Percentiles rank a stretch among this genome's conserved stretches.
Evolutionary conservation across 352 stramenopile species (phyloP).

Genomic region (Globisporangium irregulare): DNA sequence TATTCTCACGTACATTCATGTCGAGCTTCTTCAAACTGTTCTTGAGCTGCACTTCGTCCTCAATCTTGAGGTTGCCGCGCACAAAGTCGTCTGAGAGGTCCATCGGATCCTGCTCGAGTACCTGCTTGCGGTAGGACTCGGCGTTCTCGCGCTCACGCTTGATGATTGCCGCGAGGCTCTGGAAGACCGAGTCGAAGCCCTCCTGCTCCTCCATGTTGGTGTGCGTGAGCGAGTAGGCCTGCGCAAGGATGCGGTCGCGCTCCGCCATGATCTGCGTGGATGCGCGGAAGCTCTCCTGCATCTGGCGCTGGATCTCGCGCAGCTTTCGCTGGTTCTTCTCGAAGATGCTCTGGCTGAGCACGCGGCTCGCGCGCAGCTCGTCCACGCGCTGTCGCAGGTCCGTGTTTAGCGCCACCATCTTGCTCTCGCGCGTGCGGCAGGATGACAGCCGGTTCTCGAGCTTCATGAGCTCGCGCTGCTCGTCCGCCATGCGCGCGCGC

Average conservation of each 20-base stretch:
- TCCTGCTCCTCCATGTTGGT: conserved; percentile 79
- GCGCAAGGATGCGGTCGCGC: conserved; percentile 63
- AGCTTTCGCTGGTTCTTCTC: conserved; percentile 80
- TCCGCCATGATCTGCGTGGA: conserved; percentile 73
- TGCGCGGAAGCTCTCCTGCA: conserved; percentile 69
- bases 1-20: conserved; percentile 32
- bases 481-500: conserved; percentile 61
- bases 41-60: conserved; percentile 76
- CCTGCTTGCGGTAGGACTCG: conserved; percentile 74
- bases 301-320: conserved; percentile 69
- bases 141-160: conserved; percentile 72
- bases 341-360: conserved; percentile 71
- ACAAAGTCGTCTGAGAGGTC: conserved; percentile 69
- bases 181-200: conserved; percentile 68
- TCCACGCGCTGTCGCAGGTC: conserved; percentile 56
- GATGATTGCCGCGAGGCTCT: conserved; percentile 69
- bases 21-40: conserved; percentile 61
- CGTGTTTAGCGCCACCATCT: conserved; percentile 58
- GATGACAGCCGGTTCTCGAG: conserved; percentile 74
- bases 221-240: conserved; percentile 61
- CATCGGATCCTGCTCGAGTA: conserved; percentile 67
- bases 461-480: conserved; percentile 76
- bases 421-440: conserved; percentile 72
- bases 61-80: conserved; percentile 70
- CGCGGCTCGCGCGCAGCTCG: conserved; percentile 55